phyloP scores from a whole-genome alignment of 2,329 filamentous ascomycete species.

The Drechslerella stenobrocha region DNA sequence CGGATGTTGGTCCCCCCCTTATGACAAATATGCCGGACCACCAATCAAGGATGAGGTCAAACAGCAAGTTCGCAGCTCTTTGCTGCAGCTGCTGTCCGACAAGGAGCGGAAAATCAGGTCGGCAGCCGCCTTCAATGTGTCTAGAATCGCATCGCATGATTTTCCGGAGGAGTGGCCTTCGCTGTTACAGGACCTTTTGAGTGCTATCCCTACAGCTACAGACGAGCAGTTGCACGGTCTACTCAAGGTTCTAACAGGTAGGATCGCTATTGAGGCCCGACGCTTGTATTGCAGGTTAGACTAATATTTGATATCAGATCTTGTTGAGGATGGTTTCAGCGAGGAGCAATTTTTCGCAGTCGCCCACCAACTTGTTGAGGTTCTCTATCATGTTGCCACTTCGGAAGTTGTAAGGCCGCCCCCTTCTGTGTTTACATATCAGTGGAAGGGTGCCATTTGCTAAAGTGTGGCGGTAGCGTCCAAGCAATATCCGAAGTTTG shows the following conservation, averaged over 20 bases:
- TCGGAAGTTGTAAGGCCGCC: slow-evolving; percentile 69
- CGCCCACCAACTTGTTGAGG: slow-evolving; percentile 79
- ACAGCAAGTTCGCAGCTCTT: slow-evolving; percentile 69
- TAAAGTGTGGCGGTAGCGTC: slow-evolving; percentile 38
- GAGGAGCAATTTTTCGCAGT: slow-evolving; percentile 94
- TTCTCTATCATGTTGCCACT: slow-evolving; percentile 78
- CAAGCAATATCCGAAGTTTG: slow-evolving; percentile 70
- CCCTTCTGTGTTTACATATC: background rate
- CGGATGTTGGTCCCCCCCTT: slow-evolving; percentile 76
- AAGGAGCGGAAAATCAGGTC: slow-evolving; percentile 83
- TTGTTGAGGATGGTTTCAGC: slow-evolving; percentile 90
- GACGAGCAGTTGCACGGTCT: slow-evolving; percentile 86
- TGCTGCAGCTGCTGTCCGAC: slow-evolving; percentile 77
- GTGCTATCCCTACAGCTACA: slow-evolving; percentile 72
- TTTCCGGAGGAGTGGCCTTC: slow-evolving; percentile 95
- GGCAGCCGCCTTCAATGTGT: slow-evolving; percentile 83
- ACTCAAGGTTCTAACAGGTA: slow-evolving; percentile 72
- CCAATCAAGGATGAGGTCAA: slow-evolving; percentile 75
- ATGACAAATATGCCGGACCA: slow-evolving; percentile 69
- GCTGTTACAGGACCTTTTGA: slow-evolving; percentile 77
- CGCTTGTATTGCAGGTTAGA: background rate
- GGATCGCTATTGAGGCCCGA: slow-evolving; percentile 1
- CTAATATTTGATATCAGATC: slow-evolving; percentile 60
- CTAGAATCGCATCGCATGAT: slow-evolving; percentile 86
- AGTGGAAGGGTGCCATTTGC: background rate